Base-by-base conservation (phyloP, 805 yeast species). In the Wickerhamiella shivajii region DNA sequence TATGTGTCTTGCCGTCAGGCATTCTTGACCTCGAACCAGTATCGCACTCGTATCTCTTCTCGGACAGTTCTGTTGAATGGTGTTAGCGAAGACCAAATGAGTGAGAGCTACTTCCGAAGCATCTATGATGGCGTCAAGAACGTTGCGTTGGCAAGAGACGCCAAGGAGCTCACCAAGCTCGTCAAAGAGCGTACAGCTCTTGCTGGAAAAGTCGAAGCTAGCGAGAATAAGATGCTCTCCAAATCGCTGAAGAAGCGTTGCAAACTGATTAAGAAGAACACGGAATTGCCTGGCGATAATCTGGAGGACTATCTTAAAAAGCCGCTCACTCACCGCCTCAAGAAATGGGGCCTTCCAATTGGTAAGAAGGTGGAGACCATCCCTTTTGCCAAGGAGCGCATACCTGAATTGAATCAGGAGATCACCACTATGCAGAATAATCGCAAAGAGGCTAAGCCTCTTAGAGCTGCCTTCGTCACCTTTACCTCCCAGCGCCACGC, bases 281-380 rank as follows among this genome's bases (percentile, higher is more conserved):
- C 54, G 17, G 46, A 41, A 16, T 51, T 44, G 16, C 12, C 16
- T 9, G 46, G 44, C 19, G 41, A 49, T 8, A 38, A 41, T 25
- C 29, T 34, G 11, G 40, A 35, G 7, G 33, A 18, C 18, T 83
- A 79, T 53, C 71, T 83, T 40, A 76, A 77, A 56, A 84, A 83
- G 61, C 69, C 87, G 45, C 96, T 96, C 30, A 75, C 80, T 21
- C 87, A 81, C 56, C 70, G 70, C 42, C 65, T 83, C 46, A 71
- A 71, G 36, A 72, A 71, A 37, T 34, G 30, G 14, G 39, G 39
- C 6, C 21, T 44, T 8, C 48, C 48, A 7, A 64, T 76, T 45
- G 93, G 95, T 39, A 57, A 78, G 57, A 85, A 85, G 59, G 94
- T 85, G 36, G 76, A 77, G 47, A 77, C 95, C 21, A 68, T 87